Conservation (phyloP, 2,329 filamentous ascomycete species). For the Fusarium verrucosum region DNA sequence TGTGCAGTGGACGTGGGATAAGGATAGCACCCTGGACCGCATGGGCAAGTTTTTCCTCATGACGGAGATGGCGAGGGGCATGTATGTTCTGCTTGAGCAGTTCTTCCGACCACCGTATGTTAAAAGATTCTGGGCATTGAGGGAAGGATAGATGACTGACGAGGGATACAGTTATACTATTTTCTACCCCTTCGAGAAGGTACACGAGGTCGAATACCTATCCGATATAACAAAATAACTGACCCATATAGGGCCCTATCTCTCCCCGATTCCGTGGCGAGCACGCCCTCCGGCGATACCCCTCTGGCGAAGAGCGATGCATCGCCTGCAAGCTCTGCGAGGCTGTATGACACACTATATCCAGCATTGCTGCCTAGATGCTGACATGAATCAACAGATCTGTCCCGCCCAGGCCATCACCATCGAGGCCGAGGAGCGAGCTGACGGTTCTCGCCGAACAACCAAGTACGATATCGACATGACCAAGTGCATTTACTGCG, state of each 20-base stretch:
- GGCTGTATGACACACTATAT: conserved; percentile 62
- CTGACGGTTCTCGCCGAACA: conserved; percentile 92
- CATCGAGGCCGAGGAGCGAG: conserved; percentile 98
- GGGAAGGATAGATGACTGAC: conserved; percentile 22
- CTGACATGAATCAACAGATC: conserved; percentile 60
- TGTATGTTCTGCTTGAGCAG: conserved; percentile 98
- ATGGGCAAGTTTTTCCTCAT: conserved; percentile 94
- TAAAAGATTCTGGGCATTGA: not conserved
- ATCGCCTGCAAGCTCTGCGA: conserved; percentile 99
- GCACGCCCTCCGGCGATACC: conserved; percentile 95
- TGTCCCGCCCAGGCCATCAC: conserved; percentile 99
- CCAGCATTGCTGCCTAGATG: not conserved
- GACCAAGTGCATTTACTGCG: conserved; percentile 99
- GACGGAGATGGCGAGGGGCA: conserved; percentile 94
- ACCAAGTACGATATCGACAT: conserved; percentile 99
- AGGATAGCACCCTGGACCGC: conserved; percentile 81
- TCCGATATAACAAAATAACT: conserved; percentile 19
- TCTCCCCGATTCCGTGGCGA: conserved; percentile 98
- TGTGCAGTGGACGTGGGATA: conserved; percentile 81
- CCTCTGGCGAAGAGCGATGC: conserved; percentile 97
- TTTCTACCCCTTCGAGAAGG: conserved; percentile 98
- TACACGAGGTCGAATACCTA: conserved; percentile 46
- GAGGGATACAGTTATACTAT: conserved; percentile 83
- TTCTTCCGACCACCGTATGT: conserved; percentile 98
- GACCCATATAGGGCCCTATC: conserved; percentile 76